Base-by-base conservation (phyloP, 2,329 filamentous ascomycete species). In the Colletotrichum tanaceti region DNA sequence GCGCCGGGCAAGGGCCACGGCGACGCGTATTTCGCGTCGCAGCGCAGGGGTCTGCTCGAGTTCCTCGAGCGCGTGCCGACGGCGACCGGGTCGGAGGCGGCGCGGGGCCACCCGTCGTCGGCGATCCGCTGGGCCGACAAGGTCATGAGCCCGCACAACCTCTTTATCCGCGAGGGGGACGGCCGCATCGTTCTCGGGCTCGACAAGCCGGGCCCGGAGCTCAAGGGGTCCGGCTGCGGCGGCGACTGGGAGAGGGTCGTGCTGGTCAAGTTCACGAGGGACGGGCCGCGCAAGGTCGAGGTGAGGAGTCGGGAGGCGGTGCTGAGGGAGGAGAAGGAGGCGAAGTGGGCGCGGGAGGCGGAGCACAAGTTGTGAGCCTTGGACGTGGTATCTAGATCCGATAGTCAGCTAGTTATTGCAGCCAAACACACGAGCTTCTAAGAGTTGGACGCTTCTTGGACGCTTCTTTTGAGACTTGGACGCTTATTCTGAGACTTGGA, bases 191-290 rank as follows among this genome's bases (percentile, higher is more conserved):
- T 90, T 2, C 73, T 91, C 46, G 85, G 79, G 0, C 74, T 91
- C n/a, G 86, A 89, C 60, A 84, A 83, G 72, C 86, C 88, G 0
- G 87, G 87, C 0, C 81, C 79, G 4, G 89, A 90, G 75, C 77
- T 90, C 43, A 79, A 78, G 72, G 82, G 73, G 0, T 80, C 75
- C 3, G 81, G 75, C 3, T 79, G 85, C 58, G 83, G 82, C 0
- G 89, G 89, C 0, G 89, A 91, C 71, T 81, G 78, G 76, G 83
- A 89, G 72, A 82, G 83, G n/a, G 87, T 90, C 9, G 84, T 90
- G 18, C 70, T 91, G 70, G 84, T 89, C 4, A 80, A 78, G 59
- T 88, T 89, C 74, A 76, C 71, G 7, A 86, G 82, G 75, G 84
- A 79, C 0, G 85, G 83, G 1, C 86, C 86, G 24, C 79, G 77